Evolutionary conservation across 495 filamentous ascomycete species (phyloP).

Genomic region (Tetracladium setigerum): DNA sequence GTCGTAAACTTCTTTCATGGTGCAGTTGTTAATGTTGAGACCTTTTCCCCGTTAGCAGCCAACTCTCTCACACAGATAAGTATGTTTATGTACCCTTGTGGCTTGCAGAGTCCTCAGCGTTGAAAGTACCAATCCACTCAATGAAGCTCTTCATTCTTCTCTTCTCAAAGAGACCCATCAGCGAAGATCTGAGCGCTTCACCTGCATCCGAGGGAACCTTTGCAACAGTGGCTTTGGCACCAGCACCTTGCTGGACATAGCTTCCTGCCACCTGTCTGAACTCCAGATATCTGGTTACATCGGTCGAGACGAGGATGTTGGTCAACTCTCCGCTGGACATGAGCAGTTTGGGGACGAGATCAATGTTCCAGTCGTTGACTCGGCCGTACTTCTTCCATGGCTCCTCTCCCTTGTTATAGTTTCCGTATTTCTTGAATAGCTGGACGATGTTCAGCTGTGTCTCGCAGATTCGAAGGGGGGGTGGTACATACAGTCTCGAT

Average conservation of each 20-base stretch:
- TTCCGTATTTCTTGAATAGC: conserved; percentile 94
- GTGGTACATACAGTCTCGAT: conserved; percentile 66
- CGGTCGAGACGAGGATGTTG: conserved; percentile 93
- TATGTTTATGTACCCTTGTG: conserved; percentile 67
- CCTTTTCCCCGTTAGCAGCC: conserved; percentile 42
- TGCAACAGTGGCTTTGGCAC: conserved; percentile 77
- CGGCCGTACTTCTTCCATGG: conserved; percentile 97
- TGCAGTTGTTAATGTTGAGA: conserved; percentile 67
- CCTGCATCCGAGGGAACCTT: conserved; percentile 93
- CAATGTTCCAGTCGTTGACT: conserved; percentile 99
- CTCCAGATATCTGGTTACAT: conserved; percentile 94
- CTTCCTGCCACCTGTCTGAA: conserved; percentile 98
- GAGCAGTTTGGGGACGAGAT: conserved; percentile 93
- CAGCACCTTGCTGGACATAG: conserved; percentile 85
- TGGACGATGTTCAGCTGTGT: conserved; percentile 26
- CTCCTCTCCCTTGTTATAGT: conserved; percentile 71
- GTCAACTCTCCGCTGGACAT: conserved; percentile 99
- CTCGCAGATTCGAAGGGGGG: conserved; percentile 12
- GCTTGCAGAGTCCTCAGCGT: conserved; percentile 71
- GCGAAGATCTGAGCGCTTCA: conserved; percentile 83
- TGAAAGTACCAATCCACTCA: conserved; percentile 91
- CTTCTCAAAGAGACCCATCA: conserved; percentile 98
- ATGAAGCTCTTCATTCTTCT: conserved; percentile 92
- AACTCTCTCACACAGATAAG: not conserved
- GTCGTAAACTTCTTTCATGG: conserved; percentile 96